Conservation (phyloP, 1,139 yeast species). For the Groenewaldozyma sp. region DNA sequence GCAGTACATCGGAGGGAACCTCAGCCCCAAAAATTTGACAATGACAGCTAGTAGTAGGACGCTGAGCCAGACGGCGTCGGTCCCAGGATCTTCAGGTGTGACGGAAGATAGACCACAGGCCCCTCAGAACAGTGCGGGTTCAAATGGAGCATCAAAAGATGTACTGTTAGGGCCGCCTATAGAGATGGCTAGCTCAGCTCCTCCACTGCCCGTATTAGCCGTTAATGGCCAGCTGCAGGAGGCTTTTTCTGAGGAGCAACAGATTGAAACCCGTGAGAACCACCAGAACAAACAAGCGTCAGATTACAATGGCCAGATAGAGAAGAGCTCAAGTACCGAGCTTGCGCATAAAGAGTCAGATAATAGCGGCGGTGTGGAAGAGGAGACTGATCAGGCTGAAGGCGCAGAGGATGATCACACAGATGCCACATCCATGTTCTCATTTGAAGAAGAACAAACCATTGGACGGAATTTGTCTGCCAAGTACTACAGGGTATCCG, state of each 20-base stretch:
- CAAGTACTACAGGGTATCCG: conserved; percentile 23
- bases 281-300: neutral
- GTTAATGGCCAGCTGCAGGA: neutral
- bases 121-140: neutral
- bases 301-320: too few species aligned
- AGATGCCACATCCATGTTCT: conserved; percentile 19
- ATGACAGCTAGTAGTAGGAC: too few species aligned
- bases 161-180: neutral
- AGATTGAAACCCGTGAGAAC: neutral
- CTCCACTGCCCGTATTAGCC: neutral
- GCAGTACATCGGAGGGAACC: neutral
- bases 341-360: conserved; percentile 2
- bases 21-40: neutral
- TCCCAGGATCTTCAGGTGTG: too few species aligned
- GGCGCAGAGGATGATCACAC: conserved; percentile 12
- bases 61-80: neutral
- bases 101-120: neutral
- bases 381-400: conserved; percentile 4
- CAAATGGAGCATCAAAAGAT: neutral
- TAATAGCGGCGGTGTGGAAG: conserved; percentile 6
- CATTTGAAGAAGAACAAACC: conserved; percentile 22
- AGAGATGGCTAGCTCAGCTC: neutral
- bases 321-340: neutral
- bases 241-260: neutral
- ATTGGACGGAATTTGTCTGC: conserved; percentile 23